A percentile compares a stretch with the other conserved stretches of the same genome.
Conservation (phyloP, 768 basidiomycete species). For the Ramaria sp. region DNA sequence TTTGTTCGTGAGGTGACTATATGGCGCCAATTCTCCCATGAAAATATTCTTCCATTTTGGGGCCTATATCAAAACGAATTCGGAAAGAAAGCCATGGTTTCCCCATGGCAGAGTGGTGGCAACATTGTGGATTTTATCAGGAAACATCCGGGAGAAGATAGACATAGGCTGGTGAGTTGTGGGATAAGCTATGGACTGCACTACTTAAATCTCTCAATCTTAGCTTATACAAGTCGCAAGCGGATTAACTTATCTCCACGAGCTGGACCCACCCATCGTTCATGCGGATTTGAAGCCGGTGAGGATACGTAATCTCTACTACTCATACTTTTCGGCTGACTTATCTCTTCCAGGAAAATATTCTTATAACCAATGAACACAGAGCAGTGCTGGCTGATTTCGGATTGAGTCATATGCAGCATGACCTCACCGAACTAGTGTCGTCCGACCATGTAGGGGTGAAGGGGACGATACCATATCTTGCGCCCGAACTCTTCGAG, state of each 20-base stretch:
- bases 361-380: neutral
- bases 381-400: slow-evolving; percentile 2
- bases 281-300: slow-evolving; percentile 3
- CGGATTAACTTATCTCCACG: slow-evolving; percentile 3
- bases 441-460: neutral
- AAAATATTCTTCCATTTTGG: neutral
- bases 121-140: neutral
- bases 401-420: neutral
- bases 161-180: neutral
- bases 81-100: neutral
- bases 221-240: neutral
- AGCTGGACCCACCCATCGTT: neutral
- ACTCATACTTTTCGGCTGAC: neutral
- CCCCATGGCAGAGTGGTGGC: neutral
- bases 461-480: neutral
- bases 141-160: neutral
- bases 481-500: neutral
- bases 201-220: neutral
- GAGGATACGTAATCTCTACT: neutral
- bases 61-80: neutral
- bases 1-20: neutral
- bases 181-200: no score
- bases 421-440: neutral
- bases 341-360: neutral
- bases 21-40: neutral